Evolutionary conservation across 2,329 filamentous ascomycete genomes (phyloP).

Genomic region (Capronia coronata): DNA sequence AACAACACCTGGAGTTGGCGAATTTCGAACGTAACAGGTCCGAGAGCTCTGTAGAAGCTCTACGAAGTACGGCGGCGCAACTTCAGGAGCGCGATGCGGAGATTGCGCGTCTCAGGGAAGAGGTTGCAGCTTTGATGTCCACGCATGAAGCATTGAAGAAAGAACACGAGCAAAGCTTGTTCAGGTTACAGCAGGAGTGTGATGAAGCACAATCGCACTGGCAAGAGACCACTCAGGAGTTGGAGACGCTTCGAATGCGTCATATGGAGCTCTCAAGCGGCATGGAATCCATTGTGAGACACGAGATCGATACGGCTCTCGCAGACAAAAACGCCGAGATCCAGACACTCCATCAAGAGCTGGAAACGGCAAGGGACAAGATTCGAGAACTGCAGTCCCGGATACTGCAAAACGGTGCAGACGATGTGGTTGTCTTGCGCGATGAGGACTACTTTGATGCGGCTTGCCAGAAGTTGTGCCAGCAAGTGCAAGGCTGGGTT

Average conservation of each 20-base stretch:
- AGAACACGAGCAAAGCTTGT: slow-evolving; percentile 67
- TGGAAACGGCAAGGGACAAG: slow-evolving; percentile 62
- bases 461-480: slow-evolving; percentile 88
- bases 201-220: slow-evolving; percentile 48
- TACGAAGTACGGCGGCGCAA: slow-evolving; percentile 60
- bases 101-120: slow-evolving; percentile 74
- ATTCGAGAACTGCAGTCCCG: slow-evolving; percentile 55
- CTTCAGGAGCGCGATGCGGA: slow-evolving; percentile 78
- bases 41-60: slow-evolving; percentile 44
- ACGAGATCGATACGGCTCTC: slow-evolving; percentile 59
- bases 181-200: slow-evolving; percentile 61
- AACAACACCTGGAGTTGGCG: slow-evolving; percentile 55
- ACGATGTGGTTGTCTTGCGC: slow-evolving; percentile 69
- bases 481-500: slow-evolving; percentile 96
- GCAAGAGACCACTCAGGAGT: slow-evolving; percentile 58
- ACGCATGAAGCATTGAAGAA: slow-evolving; percentile 74
- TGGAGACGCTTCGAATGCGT: slow-evolving; percentile 61
- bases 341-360: slow-evolving; percentile 65
- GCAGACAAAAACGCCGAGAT: slow-evolving; percentile 81
- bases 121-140: slow-evolving; percentile 72
- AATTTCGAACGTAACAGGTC: slow-evolving; percentile 51
- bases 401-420: slow-evolving; percentile 43
- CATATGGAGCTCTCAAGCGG: slow-evolving; percentile 57
- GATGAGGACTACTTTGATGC: slow-evolving; percentile 95
- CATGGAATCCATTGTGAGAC: slow-evolving; percentile 55